phyloP scores from a whole-genome alignment of 2,329 filamentous ascomycete species.

The Colletotrichum noveboracense region DNA sequence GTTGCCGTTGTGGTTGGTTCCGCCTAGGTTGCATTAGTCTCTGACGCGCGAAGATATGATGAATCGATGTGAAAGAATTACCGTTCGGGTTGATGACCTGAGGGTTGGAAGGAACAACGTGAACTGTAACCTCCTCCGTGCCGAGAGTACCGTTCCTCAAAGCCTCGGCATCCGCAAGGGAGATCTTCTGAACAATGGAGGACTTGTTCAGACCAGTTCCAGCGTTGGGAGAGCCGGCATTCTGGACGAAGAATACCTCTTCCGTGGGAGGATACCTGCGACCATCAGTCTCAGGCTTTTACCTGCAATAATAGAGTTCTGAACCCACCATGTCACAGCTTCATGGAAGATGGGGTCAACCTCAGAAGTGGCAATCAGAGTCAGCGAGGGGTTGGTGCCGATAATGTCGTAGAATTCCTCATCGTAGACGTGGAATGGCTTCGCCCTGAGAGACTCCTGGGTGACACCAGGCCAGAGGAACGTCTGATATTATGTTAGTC shows the following conservation, averaged over 20 bases:
- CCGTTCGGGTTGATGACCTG: conserved; percentile 56
- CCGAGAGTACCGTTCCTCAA: conserved; percentile 42
- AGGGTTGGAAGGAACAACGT: conserved; percentile 45
- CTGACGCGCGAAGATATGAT: accelerated
- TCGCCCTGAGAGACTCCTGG: conserved; percentile 38
- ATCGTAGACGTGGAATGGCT: conserved; percentile 53
- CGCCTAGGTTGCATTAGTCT: conserved; percentile 37
- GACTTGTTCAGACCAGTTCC: conserved; percentile 59
- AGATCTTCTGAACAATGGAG: conserved; percentile 55
- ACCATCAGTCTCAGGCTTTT: not conserved
- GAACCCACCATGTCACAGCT: conserved; percentile 52
- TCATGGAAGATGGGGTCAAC: conserved; percentile 59
- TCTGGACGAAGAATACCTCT: conserved; percentile 61
- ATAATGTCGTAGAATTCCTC: conserved; percentile 55
- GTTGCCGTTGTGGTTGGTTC: conserved; percentile 53
- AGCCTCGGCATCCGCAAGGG: conserved; percentile 45
- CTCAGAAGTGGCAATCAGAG: conserved; percentile 50
- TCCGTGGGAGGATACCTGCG: conserved; percentile 44
- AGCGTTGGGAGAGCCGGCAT: conserved; percentile 49
- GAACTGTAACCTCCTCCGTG: conserved; percentile 44
- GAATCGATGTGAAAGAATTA: conserved; percentile 15
- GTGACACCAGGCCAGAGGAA: conserved; percentile 51
- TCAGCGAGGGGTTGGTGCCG: conserved; percentile 52
- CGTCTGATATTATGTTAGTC: conserved; percentile 25
- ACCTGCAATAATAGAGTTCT: accelerated